phyloP scores from a whole-genome alignment of 345 rosid genomes.

The Balakata baccata region DNA sequence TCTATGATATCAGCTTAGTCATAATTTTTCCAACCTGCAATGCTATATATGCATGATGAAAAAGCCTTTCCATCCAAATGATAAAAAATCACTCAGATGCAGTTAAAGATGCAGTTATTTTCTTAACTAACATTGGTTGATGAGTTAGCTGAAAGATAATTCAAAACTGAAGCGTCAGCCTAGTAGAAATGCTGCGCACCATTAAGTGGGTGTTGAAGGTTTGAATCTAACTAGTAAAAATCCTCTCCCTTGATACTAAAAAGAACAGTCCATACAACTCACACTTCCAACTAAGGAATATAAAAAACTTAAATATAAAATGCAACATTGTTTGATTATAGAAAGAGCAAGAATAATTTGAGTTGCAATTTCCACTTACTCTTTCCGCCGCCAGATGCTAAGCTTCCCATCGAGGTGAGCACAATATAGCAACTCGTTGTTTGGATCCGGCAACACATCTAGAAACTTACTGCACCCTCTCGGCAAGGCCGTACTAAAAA shows the following conservation, averaged over 20 bases:
- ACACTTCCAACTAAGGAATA: neutral
- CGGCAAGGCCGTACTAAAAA: constrained; percentile 61
- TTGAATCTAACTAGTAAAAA: neutral
- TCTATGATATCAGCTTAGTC: neutral
- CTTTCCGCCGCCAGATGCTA: constrained; percentile 89
- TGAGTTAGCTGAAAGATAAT: neutral
- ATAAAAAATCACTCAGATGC: neutral
- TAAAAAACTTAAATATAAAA: neutral
- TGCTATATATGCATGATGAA: neutral
- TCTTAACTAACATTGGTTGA: neutral
- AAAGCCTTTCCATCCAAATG: neutral
- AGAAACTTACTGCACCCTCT: constrained; percentile 83
- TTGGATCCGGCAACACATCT: constrained; percentile 85
- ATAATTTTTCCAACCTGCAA: neutral
- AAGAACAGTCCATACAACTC: neutral
- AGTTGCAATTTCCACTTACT: constrained; percentile 39
- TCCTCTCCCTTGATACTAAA: neutral
- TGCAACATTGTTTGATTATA: neutral
- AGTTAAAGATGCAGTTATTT: neutral
- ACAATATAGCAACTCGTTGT: constrained; percentile 70
- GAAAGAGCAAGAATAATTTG: neutral
- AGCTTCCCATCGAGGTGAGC: constrained; percentile 88
- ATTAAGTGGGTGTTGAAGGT: neutral
- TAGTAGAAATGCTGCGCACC: neutral
- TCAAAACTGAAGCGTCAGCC: neutral